Base-by-base conservation (phyloP, 2,329 filamentous ascomycete genomes). In the Penicillium rolfsii region DNA sequence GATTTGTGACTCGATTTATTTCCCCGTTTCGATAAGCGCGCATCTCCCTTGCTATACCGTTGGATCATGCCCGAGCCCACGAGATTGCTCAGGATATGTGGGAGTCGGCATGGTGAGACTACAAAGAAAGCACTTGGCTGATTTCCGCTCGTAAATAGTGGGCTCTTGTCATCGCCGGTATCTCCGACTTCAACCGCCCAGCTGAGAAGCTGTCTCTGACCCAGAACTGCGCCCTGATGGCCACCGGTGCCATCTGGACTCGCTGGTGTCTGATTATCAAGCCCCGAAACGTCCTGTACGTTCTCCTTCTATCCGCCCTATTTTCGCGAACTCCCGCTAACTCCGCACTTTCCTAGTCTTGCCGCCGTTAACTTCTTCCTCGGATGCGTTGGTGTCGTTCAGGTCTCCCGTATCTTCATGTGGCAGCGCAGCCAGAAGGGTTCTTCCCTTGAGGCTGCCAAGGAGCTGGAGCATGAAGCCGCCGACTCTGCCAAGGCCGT, bases 291-390 rank as follows among this genome's bases (percentile, higher is more conserved):
- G 82, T 93, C 73, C 89, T 97, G 89, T 92, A 82, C 52, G 88
- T 81, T 22, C 24, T 45, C 41, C 6, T 5, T n/a, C 41, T 6
- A n/a, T n/a, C 14, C 6, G 26, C 40, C 4, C 53, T 8, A 19
- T 28, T 40, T 5, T 14, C 22, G 12, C 5, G 7, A 55, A 40
- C 16, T 52, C 24, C 14, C 38, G 36, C 61, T 70, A 63, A 69
- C 40, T 24, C 11, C 35, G 43, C 24, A 43, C 22, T 48, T 1
- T 16, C 55, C 11, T 64, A 93, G 90, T 63, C 88, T 99, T 61
- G 95, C 95, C 63, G 88, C 93, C 58, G 95, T 98, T 76, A 99
- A 99, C 87, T 97, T 97, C 86, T 96, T 97, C 85, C 90, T 99
- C 71, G 94, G 91, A 72, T 81, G 89, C 68, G 93, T 97, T 65